phyloP scores from a whole-genome alignment of 2,329 filamentous ascomycete genomes.

The Fusarium mangiferae region DNA sequence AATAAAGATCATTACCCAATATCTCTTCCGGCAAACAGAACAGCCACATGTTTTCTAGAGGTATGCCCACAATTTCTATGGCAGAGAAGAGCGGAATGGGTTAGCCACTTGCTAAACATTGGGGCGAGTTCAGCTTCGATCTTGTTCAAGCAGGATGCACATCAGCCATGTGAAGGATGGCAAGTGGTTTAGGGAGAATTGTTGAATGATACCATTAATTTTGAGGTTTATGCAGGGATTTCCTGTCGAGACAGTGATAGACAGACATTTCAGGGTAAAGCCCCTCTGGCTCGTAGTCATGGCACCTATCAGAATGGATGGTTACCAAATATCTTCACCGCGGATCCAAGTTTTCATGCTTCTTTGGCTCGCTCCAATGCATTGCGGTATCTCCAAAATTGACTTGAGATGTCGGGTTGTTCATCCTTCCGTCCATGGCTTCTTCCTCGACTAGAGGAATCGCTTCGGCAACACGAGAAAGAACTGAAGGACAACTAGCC shows the following conservation, averaged over 20 bases:
- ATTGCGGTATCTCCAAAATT: not conserved
- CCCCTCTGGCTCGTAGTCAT: not conserved
- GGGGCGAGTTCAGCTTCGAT: conserved; percentile 39
- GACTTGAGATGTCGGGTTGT: not conserved
- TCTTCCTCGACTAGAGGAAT: not conserved
- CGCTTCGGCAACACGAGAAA: not conserved
- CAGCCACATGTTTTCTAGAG: conserved; percentile 66
- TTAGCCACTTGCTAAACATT: conserved; percentile 62
- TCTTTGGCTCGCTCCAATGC: too few species aligned
- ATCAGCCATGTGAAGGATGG: not conserved
- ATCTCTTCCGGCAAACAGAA: conserved; percentile 62
- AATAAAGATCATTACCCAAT: conserved; percentile 69
- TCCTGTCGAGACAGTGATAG: too few species aligned
- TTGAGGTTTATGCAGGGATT: not conserved
- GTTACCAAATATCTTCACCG: too few species aligned
- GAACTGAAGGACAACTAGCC: not conserved
- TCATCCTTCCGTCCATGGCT: not conserved
- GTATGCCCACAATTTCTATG: too few species aligned
- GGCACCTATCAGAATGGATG: not conserved
- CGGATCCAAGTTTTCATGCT: not conserved
- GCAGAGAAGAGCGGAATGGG: conserved; percentile 51
- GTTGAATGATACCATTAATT: not conserved
- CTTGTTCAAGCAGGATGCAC: not conserved
- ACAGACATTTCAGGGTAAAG: not conserved
- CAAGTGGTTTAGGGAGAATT: not conserved